Percentiles rank a stretch among this genome's conserved stretches.
These are phyloP conservation scores for Neckera pumila DNA, from an alignment of 225 moss, liverwort and hornwort species.

Conservation along the genomic window DNA sequence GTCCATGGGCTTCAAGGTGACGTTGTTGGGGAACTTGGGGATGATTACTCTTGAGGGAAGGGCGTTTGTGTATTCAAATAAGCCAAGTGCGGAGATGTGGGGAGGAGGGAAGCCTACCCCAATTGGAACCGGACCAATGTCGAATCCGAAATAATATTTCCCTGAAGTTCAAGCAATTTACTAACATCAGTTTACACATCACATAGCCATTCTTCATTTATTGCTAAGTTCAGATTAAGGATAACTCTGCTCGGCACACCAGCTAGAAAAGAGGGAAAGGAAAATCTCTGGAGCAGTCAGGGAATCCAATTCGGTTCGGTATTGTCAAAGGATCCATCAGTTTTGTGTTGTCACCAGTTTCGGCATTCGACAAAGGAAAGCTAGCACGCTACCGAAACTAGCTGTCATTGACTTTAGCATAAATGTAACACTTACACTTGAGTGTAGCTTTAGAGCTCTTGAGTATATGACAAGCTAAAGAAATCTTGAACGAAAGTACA, in stretches of 20 bases:
- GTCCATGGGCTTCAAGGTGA: neutral
- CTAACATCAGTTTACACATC: neutral
- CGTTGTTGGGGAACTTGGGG: neutral
- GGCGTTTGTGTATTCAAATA: neutral
- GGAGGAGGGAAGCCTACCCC: neutral
- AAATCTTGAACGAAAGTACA: neutral
- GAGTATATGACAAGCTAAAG: neutral
- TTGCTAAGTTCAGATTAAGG: neutral
- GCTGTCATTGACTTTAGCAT: neutral
- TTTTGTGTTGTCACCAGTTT: neutral
- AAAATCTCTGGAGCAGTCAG: neutral
- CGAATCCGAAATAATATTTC: constrained; percentile 36
- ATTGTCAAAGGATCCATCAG: neutral
- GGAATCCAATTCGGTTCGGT: neutral
- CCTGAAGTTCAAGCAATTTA: neutral
- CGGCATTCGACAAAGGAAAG: neutral
- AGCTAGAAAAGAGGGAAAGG: neutral
- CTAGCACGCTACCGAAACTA: neutral
- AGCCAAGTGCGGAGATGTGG: neutral
- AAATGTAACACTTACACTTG: neutral
- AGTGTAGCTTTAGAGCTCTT: neutral
- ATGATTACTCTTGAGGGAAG: neutral
- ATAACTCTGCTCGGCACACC: neutral
- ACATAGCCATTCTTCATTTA: neutral
- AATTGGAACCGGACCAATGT: neutral